Percentiles rank a stretch among this genome's conserved stretches.
These are phyloP conservation scores for Pilatotrama ljubarskyi DNA, from an alignment of 768 basidiomycete genomes.

Conservation along the genomic window DNA sequence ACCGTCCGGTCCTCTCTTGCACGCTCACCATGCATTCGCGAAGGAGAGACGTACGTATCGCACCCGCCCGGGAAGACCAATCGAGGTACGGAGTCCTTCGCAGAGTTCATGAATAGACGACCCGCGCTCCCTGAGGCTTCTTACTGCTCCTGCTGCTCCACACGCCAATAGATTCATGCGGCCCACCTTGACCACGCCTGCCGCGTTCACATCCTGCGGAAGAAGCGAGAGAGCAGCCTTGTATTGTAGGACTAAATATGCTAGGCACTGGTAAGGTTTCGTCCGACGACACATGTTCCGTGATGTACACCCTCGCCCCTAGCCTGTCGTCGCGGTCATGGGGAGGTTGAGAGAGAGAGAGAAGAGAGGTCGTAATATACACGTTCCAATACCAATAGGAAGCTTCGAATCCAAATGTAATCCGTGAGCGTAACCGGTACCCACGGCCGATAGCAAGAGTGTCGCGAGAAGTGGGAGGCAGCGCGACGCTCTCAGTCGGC, in stretches of 20 bases:
- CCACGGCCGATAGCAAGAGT: neutral
- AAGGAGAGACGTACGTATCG: too few species aligned
- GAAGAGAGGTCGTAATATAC: slow-evolving; percentile 2
- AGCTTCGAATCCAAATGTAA: neutral
- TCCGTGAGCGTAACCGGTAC: neutral
- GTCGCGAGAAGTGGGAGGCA: too few species aligned
- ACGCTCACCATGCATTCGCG: too few species aligned
- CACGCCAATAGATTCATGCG: too few species aligned
- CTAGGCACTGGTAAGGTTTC: neutral
- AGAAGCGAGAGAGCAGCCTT: neutral
- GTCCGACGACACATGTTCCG: slow-evolving; percentile 1
- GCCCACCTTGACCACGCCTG: too few species aligned
- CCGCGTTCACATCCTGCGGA: neutral
- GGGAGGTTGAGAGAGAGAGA: neutral
- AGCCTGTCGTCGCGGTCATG: neutral
- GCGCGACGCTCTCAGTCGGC: too few species aligned
- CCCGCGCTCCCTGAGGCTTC: too few species aligned
- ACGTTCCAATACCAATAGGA: neutral
- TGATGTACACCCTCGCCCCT: neutral
- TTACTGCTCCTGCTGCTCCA: too few species aligned
- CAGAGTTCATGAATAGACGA: too few species aligned
- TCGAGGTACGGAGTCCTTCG: too few species aligned
- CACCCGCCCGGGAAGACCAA: too few species aligned
- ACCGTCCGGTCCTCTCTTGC: too few species aligned
- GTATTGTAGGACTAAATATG: neutral